Percentiles rank a stretch among this genome's conserved stretches.
Evolutionary conservation across 2,329 filamentous ascomycete species (phyloP).

Genomic region (Tolypocladium album): DNA sequence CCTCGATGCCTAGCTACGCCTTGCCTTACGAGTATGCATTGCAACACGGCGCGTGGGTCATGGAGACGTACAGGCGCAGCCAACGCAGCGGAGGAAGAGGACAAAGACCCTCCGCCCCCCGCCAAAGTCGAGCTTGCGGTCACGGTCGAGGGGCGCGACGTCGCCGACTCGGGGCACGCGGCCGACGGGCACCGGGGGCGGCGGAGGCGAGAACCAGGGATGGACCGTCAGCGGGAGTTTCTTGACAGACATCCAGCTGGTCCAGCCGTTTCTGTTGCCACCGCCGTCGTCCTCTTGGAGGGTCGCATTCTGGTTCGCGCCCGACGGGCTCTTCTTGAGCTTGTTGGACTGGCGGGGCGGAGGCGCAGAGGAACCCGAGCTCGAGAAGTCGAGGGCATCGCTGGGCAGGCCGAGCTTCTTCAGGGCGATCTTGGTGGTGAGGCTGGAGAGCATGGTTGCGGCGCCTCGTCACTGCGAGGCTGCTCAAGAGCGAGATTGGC

Average conservation of each 20-base stretch:
- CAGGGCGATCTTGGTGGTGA: conserved; percentile 48
- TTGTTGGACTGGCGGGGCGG: conserved; percentile 8
- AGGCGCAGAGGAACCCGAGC: conserved; percentile 15
- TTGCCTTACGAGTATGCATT: background rate
- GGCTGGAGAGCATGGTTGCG: conserved; percentile 39
- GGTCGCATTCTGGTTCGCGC: conserved; percentile 1
- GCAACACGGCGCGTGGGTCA: background rate
- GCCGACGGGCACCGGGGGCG: conserved; percentile 34
- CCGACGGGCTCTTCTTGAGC: conserved; percentile 21
- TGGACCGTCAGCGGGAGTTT: conserved; percentile 40
- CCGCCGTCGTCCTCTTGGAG: conserved; percentile 16
- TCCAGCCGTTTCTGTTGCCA: conserved; percentile 20
- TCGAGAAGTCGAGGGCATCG: conserved; percentile 32
- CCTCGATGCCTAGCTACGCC: background rate
- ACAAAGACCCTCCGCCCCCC: conserved; percentile 34
- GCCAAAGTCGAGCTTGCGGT: conserved; percentile 30
- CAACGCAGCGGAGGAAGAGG: conserved; percentile 43
- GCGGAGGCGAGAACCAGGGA: conserved; percentile 40
- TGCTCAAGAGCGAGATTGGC: background rate
- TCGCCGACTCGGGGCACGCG: conserved; percentile 37
- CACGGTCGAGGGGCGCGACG: conserved; percentile 34
- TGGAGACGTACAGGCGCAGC: conserved; percentile 39
- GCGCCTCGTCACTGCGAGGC: background rate
- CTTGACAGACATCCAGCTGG: conserved; percentile 38
- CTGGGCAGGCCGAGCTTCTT: conserved; percentile 44